Evolutionary conservation across 108 stramenopile species (phyloP), one percentile per base, ranked within the genome.

Genomic region (Craspedostauros australis): DNA sequence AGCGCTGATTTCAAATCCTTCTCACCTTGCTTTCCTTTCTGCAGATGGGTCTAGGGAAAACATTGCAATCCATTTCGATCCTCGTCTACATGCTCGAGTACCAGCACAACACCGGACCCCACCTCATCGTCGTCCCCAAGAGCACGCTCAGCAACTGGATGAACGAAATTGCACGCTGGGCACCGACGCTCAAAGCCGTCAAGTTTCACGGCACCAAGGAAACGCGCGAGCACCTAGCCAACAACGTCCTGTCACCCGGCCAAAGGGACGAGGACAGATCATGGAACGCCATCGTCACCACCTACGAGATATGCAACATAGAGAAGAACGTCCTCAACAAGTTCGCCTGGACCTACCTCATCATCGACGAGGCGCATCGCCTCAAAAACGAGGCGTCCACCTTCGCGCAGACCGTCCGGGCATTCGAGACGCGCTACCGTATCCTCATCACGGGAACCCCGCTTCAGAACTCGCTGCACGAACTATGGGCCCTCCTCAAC

Each of bases 121-220:
- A 98, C 67, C 66, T 99, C 38, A 79, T 99, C 52, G 77, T 91
- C 54, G 97, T 98, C 2, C 99, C 99, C 14, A 97, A 98, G 76
- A 90, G 88, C 23, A 98, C 97, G 4, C 89, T 99, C 15, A 80
- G 83, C 60, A 97, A 97, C 60, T 99, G 99, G 99, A 88, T 89
- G 83, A 96, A 96, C 57, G 99, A 99, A 75, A 54, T 99, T 9
- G 56, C 57, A 27, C 72, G 95, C 42, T 98, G 96, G 96, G 96
- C 91, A 46, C 99, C 99, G 3, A 60, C 76, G 1, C 66, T 99
- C 5, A 77, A 84, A 14, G 86, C 69, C 1, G 74, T 97, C 57
- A 81, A 88, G 37, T 96, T 94, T 61, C 95, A 96, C 63, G 97
- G 94, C 5, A 63, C 48, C 40, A 84, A 84, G 58, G 86, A 90